phyloP scores from a whole-genome alignment of 768 basidiomycete genomes.

The Mrakia frigida region DNA sequence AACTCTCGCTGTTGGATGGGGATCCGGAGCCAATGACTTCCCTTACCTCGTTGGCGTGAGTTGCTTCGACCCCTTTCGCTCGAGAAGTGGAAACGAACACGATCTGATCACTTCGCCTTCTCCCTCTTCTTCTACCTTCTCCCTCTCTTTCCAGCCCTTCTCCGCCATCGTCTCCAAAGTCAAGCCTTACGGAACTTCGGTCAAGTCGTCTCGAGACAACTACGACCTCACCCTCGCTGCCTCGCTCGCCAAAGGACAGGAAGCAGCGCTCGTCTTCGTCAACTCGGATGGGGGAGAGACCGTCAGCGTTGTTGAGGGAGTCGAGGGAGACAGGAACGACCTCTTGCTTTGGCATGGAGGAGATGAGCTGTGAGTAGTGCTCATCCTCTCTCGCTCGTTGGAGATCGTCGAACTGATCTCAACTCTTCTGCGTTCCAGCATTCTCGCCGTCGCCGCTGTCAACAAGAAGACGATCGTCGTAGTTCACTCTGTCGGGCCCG shows the following conservation, averaged over 20 bases:
- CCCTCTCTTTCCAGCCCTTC: constrained; percentile 61
- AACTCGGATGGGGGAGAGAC: no score
- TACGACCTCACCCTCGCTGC: constrained; percentile 56
- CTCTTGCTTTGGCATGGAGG: neutral
- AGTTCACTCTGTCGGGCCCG: constrained; percentile 59
- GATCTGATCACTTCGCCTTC: neutral
- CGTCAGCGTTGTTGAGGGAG: no score
- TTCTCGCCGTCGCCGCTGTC: neutral
- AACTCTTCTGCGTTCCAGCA: no score
- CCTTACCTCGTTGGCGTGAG: constrained; percentile 60
- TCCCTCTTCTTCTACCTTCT: neutral
- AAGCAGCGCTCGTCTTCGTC: constrained; percentile 43
- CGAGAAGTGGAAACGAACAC: no score
- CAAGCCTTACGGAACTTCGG: neutral
- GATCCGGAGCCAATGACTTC: constrained; percentile 64
- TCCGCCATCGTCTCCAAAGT: constrained; percentile 52
- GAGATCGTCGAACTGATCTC: constrained; percentile 54
- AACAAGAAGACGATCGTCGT: constrained; percentile 57
- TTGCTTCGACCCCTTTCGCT: no score
- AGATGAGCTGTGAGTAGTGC: neutral
- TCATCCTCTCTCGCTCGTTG: constrained; percentile 75
- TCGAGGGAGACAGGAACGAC: neutral
- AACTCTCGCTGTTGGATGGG: constrained; percentile 76
- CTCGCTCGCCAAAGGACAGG: constrained; percentile 26
- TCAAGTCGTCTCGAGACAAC: constrained; percentile 47